Percentiles rank a stretch among this genome's conserved stretches.
These are phyloP conservation scores for Lachnellula subtilissima DNA, from an alignment of 2,329 filamentous ascomycete species.

Conservation along the genomic window DNA sequence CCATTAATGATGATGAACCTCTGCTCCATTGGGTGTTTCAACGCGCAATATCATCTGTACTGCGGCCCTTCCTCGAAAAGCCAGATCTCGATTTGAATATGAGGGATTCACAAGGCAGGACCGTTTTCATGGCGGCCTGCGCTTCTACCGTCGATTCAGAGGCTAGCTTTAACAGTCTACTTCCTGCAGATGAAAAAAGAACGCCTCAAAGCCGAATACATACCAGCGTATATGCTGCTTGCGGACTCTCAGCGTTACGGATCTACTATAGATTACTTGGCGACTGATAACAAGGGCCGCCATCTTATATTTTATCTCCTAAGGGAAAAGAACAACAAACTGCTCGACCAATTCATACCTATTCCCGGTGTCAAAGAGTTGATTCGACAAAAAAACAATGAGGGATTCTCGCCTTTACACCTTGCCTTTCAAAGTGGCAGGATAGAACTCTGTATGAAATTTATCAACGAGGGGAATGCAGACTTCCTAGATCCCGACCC, in stretches of 20 bases:
- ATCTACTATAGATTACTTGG: not conserved
- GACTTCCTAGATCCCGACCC: conserved; percentile 10
- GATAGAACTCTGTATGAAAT: not conserved
- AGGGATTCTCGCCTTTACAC: conserved; percentile 9
- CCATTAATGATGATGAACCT: not conserved
- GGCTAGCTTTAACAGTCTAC: not conserved
- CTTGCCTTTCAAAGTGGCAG: not conserved
- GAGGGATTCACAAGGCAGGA: conserved; percentile 5
- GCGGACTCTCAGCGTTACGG: not conserved
- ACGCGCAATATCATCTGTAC: conserved; percentile 1
- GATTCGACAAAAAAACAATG: conserved; percentile 5
- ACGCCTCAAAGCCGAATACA: not conserved
- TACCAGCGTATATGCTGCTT: not conserved
- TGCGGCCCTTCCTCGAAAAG: conserved; percentile 3
- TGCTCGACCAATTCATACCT: not conserved
- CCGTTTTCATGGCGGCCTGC: conserved; percentile 7
- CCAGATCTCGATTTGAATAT: conserved; percentile 1
- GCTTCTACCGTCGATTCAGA: not conserved
- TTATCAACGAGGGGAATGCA: conserved; percentile 4
- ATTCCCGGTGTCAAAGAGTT: not conserved
- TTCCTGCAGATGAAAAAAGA: not conserved
- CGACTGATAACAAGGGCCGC: not conserved
- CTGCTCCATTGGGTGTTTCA: not conserved
- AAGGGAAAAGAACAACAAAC: not conserved
- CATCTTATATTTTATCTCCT: not conserved